Percentiles rank a stretch among this genome's conserved stretches.
phyloP scores from a whole-genome alignment of 2,329 filamentous ascomycete species.

The Botrytis fragariae region DNA sequence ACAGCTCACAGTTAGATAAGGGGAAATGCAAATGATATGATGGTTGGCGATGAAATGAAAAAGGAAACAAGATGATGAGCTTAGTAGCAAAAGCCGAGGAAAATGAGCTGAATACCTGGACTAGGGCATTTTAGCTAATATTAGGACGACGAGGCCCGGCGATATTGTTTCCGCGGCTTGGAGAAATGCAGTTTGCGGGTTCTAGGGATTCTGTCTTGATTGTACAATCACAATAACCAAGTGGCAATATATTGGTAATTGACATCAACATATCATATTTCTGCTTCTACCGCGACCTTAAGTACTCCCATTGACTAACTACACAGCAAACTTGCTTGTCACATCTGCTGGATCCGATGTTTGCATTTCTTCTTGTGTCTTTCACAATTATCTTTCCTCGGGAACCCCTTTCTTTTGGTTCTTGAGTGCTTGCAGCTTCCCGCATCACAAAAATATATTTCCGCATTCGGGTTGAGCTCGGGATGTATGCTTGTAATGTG shows the following conservation, averaged over 20 bases:
- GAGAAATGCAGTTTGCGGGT: background rate
- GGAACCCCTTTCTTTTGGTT: background rate
- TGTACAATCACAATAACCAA: background rate
- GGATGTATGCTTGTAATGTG: background rate
- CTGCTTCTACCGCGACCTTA: background rate
- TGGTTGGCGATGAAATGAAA: background rate
- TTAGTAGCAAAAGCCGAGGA: background rate
- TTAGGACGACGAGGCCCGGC: background rate
- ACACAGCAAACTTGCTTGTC: background rate
- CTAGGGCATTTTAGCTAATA: background rate
- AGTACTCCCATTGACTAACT: background rate
- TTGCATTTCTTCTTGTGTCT: constrained; percentile 9
- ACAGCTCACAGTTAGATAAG: background rate
- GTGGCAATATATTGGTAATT: background rate
- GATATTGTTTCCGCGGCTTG: background rate
- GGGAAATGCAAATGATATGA: background rate
- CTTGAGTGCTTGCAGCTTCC: constrained; percentile 9
- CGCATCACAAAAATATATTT: background rate
- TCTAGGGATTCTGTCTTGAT: background rate
- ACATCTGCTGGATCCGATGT: background rate
- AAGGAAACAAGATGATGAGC: background rate
- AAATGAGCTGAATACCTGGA: background rate
- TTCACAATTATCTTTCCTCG: constrained; percentile 4
- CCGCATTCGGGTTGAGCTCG: background rate
- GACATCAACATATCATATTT: background rate